Evolutionary conservation across 2,329 filamentous ascomycete species (phyloP), one percentile per base, ranked within the genome.

Genomic region (Ophiostoma ulmi): DNA sequence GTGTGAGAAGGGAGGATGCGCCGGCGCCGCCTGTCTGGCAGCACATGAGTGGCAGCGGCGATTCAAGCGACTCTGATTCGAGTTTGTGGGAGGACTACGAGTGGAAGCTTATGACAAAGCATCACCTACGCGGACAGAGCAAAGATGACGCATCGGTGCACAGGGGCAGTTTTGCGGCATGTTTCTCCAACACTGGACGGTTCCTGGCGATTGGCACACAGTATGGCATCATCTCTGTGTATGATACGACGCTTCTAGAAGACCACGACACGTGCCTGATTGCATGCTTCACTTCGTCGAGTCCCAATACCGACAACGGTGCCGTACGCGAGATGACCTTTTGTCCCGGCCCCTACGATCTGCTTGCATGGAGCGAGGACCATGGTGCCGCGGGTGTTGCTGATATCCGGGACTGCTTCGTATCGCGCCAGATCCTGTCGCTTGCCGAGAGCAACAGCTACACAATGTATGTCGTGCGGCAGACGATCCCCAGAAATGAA

Each of bases 301-400:
- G 92, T 72, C 87, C 92, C 0, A 85, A 87, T 72, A 85, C 83
- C n/a, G 85, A 87, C 31, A 84, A 86, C 26, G 94, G 94, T 63
- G 93, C 94, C 41, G 89, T 98, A 69, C 87, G 95, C 73, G 92
- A 93, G 73, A 96, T 98, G 91, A 86, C 90, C 1, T 99, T 99
- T 78, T 93, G 92, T 5, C 94, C 94, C 0, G 91, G 91, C 1
- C 92, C 94, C 0, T 94, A 90, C 83, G 94, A 97, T 77, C 86
- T 99, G 22, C 82, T 99, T 58, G 91, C 96, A 7, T 98, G 95
- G 94, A 92, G 93, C 10, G 95, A 99, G 79, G 92, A 97, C 76
- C 90, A 91, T 73, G 91, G 90, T 3, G 85, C 88, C 70, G 83
- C 94, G 20, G 92, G 91, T 52, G 83, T 94, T 55, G 90, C 90